Conservation (phyloP, 768 basidiomycete species). For the Nidula microcarpa region DNA sequence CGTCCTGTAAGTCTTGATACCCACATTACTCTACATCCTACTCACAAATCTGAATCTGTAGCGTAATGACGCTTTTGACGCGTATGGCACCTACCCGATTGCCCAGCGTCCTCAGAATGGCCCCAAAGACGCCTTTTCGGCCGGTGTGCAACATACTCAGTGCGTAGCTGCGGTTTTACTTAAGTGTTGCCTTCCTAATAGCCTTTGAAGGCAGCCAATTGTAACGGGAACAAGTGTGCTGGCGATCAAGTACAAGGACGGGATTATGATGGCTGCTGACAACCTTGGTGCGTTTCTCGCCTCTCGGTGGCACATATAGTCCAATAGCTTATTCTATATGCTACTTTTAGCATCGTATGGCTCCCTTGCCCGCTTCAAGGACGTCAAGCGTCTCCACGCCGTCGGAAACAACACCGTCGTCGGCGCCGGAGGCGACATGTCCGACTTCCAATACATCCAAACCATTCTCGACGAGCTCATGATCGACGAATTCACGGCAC, state of each 20-base stretch:
- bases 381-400: conserved; percentile 82
- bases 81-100: conserved; percentile 75
- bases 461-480: conserved; percentile 72
- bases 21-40: neutral
- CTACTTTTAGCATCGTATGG: conserved; percentile 79
- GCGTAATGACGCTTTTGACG: conserved; percentile 76
- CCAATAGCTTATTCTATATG: neutral
- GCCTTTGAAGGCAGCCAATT: conserved; percentile 70
- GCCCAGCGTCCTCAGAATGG: conserved; percentile 51
- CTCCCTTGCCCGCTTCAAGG: conserved; percentile 95
- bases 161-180: conserved; percentile 15
- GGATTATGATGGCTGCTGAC: conserved; percentile 98
- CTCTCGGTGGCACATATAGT: neutral
- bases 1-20: conserved; percentile 51
- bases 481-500: conserved; percentile 73
- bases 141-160: conserved; percentile 81
- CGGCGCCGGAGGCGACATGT: conserved; percentile 95
- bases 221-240: conserved; percentile 97
- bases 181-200: neutral
- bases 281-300: conserved; percentile 69
- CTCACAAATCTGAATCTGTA: neutral
- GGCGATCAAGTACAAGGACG: conserved; percentile 92
- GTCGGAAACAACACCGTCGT: conserved; percentile 84
- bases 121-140: conserved; percentile 54
- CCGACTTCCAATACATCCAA: conserved; percentile 95